Evolutionary conservation across 2,329 filamentous ascomycete genomes (phyloP).

Genomic region (Atkinsonella hypoxylon): DNA sequence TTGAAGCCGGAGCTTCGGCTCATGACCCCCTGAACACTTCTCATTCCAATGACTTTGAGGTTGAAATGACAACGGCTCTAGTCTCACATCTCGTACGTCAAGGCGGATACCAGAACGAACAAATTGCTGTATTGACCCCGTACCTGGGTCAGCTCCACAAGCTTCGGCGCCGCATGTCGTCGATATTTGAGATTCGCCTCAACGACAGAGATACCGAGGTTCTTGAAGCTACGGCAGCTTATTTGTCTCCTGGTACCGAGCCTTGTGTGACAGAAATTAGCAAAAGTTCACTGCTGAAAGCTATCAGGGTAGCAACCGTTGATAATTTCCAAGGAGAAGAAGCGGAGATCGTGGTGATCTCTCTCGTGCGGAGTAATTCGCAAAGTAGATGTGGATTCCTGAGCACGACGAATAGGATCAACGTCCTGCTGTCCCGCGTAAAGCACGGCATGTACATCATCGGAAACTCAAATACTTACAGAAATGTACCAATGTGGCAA

Average conservation of each 20-base stretch:
- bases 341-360: conserved; percentile 57
- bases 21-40: conserved; percentile 29
- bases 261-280: neutral
- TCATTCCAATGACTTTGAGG: conserved; percentile 45
- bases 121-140: conserved; percentile 61
- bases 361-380: conserved; percentile 57
- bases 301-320: conserved; percentile 49
- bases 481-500: conserved; percentile 49
- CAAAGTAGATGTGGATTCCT: conserved; percentile 51
- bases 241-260: neutral
- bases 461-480: conserved; percentile 49
- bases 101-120: conserved; percentile 42
- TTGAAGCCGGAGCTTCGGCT: conserved; percentile 25
- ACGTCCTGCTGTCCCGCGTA: conserved; percentile 55
- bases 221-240: neutral
- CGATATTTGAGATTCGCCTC: conserved; percentile 47
- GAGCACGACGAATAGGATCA: conserved; percentile 53
- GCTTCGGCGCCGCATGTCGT: conserved; percentile 32
- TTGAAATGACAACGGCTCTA: conserved; percentile 49
- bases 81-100: conserved; percentile 56
- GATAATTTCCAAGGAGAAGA: conserved; percentile 75
- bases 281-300: conserved; percentile 27
- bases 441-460: conserved; percentile 61
- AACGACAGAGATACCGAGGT: conserved; percentile 46
- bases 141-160: conserved; percentile 46